Evolutionary conservation across 495 filamentous ascomycete genomes (phyloP).

Genomic region (Physcia stellaris): DNA sequence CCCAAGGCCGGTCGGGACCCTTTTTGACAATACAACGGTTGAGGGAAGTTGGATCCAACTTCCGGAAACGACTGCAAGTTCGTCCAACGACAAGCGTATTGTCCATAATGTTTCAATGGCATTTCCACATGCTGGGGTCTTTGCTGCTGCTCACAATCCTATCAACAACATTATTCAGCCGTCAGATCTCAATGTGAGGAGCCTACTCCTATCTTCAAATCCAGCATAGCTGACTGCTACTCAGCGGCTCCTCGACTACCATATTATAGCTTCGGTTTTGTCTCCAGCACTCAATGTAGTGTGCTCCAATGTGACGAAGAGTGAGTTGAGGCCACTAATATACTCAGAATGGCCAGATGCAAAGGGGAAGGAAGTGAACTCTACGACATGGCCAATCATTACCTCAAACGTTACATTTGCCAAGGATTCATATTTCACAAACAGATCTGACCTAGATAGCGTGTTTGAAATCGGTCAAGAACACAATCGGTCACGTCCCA

Average conservation of each 20-base stretch:
- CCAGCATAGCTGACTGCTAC: background rate
- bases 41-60: constrained; percentile 7
- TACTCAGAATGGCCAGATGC: constrained; percentile 41
- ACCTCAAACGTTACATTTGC: constrained; percentile 15
- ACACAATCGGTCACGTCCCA: constrained; percentile 1
- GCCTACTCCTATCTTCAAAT: background rate
- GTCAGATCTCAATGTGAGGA: constrained; percentile 32
- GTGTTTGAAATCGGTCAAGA: constrained; percentile 6
- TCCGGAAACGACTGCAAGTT: constrained; percentile 24
- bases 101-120: constrained; percentile 63
- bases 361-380: constrained; percentile 24
- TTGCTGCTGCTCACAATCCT: constrained; percentile 41
- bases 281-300: constrained; percentile 55
- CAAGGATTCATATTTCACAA: constrained; percentile 31
- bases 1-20: constrained; percentile 2
- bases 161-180: constrained; percentile 55
- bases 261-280: constrained; percentile 47
- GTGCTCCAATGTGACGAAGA: constrained; percentile 45
- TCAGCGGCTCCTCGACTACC: constrained; percentile 50
- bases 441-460: constrained; percentile 47
- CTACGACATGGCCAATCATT: constrained; percentile 17
- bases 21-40: constrained; percentile 10
- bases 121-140: constrained; percentile 57
- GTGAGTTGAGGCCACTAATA: constrained; percentile 48
- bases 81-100: constrained; percentile 29